Percentiles rank a stretch among this genome's conserved stretches.
These are phyloP conservation scores for Cordyceps farinosa DNA, from an alignment of 2,329 filamentous ascomycete genomes.

Conservation along the genomic window DNA sequence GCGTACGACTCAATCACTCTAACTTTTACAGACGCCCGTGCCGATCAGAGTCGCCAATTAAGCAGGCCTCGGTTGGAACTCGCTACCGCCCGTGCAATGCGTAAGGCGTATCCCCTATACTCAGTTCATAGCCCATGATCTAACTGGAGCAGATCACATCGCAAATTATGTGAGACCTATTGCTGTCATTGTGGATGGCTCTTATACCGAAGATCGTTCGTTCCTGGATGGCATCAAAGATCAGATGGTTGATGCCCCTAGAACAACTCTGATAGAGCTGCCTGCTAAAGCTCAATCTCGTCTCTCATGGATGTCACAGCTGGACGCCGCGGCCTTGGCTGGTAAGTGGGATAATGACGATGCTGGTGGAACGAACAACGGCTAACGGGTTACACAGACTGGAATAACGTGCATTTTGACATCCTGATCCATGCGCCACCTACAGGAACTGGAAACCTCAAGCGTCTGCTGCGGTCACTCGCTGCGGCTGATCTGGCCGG, in stretches of 20 bases:
- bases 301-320: constrained; percentile 71
- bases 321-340: constrained; percentile 69
- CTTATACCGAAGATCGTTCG: constrained; percentile 62
- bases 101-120: constrained; percentile 34
- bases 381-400: constrained; percentile 47
- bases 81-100: constrained; percentile 61
- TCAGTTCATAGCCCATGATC: constrained; percentile 22
- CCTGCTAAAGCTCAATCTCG: constrained; percentile 60
- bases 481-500: constrained; percentile 71
- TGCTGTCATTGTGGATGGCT: constrained; percentile 68
- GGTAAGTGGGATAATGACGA: constrained; percentile 41
- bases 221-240: constrained; percentile 60
- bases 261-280: constrained; percentile 69
- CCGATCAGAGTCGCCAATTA: constrained; percentile 68
- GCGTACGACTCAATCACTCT: constrained; percentile 8
- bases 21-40: constrained; percentile 62
- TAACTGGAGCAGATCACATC: constrained; percentile 54
- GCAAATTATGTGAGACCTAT: constrained; percentile 73
- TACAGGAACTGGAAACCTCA: constrained; percentile 67
- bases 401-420: constrained; percentile 75
- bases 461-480: constrained; percentile 74
- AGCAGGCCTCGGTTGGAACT: constrained; percentile 65
- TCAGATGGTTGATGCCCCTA: constrained; percentile 45
- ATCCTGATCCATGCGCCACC: constrained; percentile 76
- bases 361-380: constrained; percentile 21